Percentiles rank a stretch among this genome's conserved stretches.
Evolutionary conservation across 1,139 yeast genomes (phyloP).

Genomic region (Hemisphaericaspora lyxosophila): DNA sequence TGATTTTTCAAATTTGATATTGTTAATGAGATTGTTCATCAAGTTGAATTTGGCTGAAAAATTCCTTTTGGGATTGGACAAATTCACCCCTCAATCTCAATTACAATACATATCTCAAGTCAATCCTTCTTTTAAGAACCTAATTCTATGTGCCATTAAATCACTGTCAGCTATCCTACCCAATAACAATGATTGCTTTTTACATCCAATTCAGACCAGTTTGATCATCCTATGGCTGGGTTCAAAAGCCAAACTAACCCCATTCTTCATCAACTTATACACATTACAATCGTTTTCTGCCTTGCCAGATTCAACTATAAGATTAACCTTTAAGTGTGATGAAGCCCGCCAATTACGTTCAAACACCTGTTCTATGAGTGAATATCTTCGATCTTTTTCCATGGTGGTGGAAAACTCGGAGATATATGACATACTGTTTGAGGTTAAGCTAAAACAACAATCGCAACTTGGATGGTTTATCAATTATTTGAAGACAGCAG

Average conservation of each 20-base stretch:
- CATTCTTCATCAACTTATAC: slow-evolving; percentile 16
- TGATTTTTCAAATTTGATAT: slow-evolving; percentile 14
- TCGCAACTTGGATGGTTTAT: slow-evolving; percentile 12
- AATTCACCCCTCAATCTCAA: slow-evolving; percentile 1
- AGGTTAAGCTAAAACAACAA: slow-evolving; percentile 7
- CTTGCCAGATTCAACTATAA: slow-evolving; percentile 12
- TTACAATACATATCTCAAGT: slow-evolving; percentile 14
- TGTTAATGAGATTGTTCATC: slow-evolving; percentile 10
- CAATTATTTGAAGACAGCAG: slow-evolving; percentile 7
- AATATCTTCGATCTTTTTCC: slow-evolving; percentile 12
- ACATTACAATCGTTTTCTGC: slow-evolving; percentile 11
- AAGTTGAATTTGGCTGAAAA: slow-evolving; percentile 3
- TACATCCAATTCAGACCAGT: slow-evolving; percentile 16
- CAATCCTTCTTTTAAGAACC: slow-evolving; percentile 17
- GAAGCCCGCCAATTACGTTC: slow-evolving; percentile 11
- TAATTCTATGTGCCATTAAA: slow-evolving; percentile 12
- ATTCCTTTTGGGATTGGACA: slow-evolving; percentile 7
- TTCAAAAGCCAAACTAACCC: slow-evolving; percentile 3
- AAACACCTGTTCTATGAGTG: slow-evolving; percentile 1
- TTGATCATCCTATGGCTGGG: slow-evolving; percentile 18
- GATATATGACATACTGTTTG: slow-evolving; percentile 8
- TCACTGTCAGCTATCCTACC: slow-evolving; percentile 6
- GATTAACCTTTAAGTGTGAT: slow-evolving; percentile 11
- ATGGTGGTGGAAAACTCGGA: slow-evolving; percentile 7
- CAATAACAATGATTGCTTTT: slow-evolving; percentile 9